Percentiles rank a stretch among this genome's conserved stretches.
Conservation (phyloP, 2,329 filamentous ascomycete genomes). For the Pochonia chlamydosporia region DNA sequence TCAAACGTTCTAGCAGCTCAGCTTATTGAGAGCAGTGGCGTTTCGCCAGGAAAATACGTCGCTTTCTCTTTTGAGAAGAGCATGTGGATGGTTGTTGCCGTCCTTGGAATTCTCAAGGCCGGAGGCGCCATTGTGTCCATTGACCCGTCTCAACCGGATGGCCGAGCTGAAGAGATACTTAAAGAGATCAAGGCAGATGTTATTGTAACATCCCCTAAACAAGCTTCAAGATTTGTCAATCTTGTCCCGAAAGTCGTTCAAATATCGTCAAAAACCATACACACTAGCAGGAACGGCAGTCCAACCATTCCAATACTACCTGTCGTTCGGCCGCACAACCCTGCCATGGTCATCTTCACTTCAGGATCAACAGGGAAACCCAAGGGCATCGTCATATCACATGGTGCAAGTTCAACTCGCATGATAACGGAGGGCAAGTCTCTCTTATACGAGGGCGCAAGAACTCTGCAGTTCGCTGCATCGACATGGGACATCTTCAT, state of each 20-base stretch:
- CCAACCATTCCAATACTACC: background rate
- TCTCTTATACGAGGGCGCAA: background rate
- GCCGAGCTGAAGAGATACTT: constrained; percentile 5
- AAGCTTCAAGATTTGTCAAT: background rate
- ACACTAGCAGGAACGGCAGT: too few species aligned
- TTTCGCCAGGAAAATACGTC: background rate
- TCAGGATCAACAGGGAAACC: background rate
- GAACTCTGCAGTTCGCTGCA: background rate
- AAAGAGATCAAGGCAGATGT: constrained; percentile 4
- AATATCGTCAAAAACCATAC: background rate
- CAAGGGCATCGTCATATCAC: background rate
- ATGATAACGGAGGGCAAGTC: background rate
- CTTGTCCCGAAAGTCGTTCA: background rate
- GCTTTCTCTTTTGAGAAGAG: constrained; percentile 13
- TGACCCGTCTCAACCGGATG: constrained; percentile 14
- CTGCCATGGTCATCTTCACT: background rate
- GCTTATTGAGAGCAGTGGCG: background rate
- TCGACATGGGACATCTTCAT: background rate
- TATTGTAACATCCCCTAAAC: constrained; percentile 7
- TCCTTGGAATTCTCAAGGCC: constrained; percentile 20
- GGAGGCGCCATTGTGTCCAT: constrained; percentile 21
- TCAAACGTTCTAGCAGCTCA: background rate
- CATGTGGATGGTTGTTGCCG: constrained; percentile 12
- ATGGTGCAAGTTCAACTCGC: background rate
- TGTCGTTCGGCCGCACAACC: background rate